Base-by-base conservation (phyloP, 2,329 filamentous ascomycete species). In the Penicillium sp. region DNA sequence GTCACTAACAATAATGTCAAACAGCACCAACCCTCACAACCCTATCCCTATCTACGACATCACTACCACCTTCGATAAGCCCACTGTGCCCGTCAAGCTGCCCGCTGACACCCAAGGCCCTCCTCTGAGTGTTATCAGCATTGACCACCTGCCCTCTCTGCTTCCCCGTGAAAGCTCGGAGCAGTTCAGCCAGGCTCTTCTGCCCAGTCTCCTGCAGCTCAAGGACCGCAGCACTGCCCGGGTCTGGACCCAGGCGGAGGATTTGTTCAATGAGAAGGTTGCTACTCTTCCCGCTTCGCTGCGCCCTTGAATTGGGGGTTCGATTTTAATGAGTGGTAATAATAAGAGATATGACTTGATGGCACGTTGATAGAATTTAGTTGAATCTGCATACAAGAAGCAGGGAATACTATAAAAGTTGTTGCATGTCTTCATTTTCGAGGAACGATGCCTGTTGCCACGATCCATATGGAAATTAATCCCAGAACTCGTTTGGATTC, bases 91-190 rank as follows among this genome's bases (percentile, higher is more conserved):
- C 0, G 90, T 95, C 26, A 81, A 86, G 37, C 57, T 76, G 58
- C 60, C 72, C 40, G 58, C 67, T 25, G 87, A 83, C 65, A 85
- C 80, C 71, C 83, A 77, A 51, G 79, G 82, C 56, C 84, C 87
- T 0, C 84, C 85, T 7, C 79, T 97, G 59, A 88, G 85, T 52
- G 91, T 97, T 68, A 96, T 97, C 78, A 90, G 87, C 75, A 95
- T 96, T 71, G 91, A 96, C 77, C 92, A 96, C 74, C 83, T 96
- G 55, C 92, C 92, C 4, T 90, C 87, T 56, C 85, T 97, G 67
- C 83, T 98, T 40, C 91, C 94, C 1, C 84, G 94, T 56, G 94
- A 97, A 80, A 89, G 92, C 28, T 92, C 88, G 46, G 93, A 97
- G 79, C 89, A 89, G 22, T 97, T 96, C 80, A 92, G 89, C 75